A percentile compares a stretch with the other conserved stretches of the same genome.
Evolutionary conservation across 1,139 yeast species (phyloP).

Genomic region (Pichia sp.): DNA sequence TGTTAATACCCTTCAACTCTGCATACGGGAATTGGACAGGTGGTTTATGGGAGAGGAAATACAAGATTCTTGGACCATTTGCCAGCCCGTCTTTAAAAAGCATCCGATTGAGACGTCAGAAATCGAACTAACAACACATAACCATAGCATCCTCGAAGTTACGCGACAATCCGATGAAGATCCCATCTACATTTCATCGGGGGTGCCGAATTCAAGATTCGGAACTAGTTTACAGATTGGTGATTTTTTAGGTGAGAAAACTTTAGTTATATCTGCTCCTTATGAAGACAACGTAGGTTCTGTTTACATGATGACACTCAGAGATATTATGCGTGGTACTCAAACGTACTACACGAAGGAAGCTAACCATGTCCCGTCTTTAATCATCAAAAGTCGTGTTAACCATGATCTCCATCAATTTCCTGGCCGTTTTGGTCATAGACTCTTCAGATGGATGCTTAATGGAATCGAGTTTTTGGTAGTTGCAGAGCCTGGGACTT

Average conservation of each 20-base stretch:
- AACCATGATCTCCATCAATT: constrained; percentile 3
- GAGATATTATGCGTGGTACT: constrained; percentile 11
- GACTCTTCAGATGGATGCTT: constrained; percentile 21
- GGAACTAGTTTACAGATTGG: constrained; percentile 38
- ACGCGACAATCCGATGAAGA: no score
- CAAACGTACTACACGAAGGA: no score
- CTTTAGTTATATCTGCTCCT: constrained; percentile 45
- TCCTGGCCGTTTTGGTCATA: constrained; percentile 30
- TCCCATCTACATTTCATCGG: constrained; percentile 25
- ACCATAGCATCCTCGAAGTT: no score
- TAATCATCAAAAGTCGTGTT: no score
- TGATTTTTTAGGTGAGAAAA: constrained; percentile 27
- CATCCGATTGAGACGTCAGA: constrained; percentile 8
- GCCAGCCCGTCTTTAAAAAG: constrained; percentile 26
- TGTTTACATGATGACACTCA: constrained; percentile 33
- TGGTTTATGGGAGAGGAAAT: constrained; percentile 32
- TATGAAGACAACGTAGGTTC: constrained; percentile 36
- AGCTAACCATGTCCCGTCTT: no score
- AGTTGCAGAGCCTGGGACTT: constrained; percentile 32
- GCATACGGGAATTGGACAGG: constrained; percentile 29
- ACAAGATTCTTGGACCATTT: constrained; percentile 35
- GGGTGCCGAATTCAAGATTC: constrained; percentile 31
- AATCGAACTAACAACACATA: no score
- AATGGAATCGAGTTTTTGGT: constrained; percentile 25
- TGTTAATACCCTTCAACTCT: constrained; percentile 31